Conservation (phyloP, 176 grass and related monocot genomes). For the Oryza australiensis region DNA sequence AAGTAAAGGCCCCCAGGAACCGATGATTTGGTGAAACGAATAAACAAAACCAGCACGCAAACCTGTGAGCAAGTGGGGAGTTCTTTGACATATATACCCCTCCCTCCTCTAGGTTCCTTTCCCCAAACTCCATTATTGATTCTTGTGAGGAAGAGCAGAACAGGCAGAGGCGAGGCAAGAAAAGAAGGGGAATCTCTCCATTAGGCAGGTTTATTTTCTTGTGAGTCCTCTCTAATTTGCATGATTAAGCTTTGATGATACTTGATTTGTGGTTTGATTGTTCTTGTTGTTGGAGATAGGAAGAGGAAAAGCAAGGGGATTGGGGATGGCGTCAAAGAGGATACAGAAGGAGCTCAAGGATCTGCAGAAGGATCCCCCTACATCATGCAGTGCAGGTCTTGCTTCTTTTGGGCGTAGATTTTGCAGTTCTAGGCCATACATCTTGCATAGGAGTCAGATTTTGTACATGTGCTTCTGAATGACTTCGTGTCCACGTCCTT, state of each 20-base stretch:
- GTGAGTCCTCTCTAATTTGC: neutral
- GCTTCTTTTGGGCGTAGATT: slow-evolving; percentile 13
- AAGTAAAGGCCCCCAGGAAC: slow-evolving; percentile 35
- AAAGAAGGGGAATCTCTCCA: neutral
- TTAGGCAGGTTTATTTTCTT: slow-evolving; percentile 3
- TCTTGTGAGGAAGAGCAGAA: neutral
- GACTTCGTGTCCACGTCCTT: slow-evolving; percentile 14
- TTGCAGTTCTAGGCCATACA: slow-evolving; percentile 5
- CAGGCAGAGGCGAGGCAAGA: neutral
- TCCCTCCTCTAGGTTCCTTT: slow-evolving; percentile 8
- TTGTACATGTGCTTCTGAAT: slow-evolving; percentile 37
- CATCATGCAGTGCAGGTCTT: slow-evolving; percentile 81
- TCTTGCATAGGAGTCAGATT: slow-evolving; percentile 21
- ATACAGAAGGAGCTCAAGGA: slow-evolving; percentile 88
- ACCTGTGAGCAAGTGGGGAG: slow-evolving; percentile 1
- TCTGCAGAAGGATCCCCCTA: slow-evolving; percentile 81
- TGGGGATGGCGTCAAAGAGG: slow-evolving; percentile 74
- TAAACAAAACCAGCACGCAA: slow-evolving; percentile 49
- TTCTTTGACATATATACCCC: slow-evolving; percentile 48
- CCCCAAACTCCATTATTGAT: slow-evolving; percentile 48
- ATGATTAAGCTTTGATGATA: neutral
- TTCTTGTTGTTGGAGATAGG: slow-evolving; percentile 16
- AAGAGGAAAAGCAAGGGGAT: neutral
- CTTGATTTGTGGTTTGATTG: slow-evolving; percentile 28
- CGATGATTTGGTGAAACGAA: slow-evolving; percentile 24